Base-by-base conservation (phyloP, 495 filamentous ascomycete species). In the Talaromyces thailandensis region DNA sequence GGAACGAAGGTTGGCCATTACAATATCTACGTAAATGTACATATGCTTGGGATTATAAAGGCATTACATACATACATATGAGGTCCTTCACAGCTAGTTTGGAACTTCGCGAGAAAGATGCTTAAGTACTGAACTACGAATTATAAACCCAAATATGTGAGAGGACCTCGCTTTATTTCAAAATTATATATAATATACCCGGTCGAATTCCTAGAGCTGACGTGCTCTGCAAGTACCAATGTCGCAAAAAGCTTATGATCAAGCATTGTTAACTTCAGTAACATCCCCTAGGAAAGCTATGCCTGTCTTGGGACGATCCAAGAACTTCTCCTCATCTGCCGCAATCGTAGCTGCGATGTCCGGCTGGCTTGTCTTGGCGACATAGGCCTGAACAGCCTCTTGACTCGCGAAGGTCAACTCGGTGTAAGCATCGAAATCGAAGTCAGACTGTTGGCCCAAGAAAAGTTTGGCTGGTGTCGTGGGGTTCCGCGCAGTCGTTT, bases 391-490 rank as follows among this genome's bases (percentile, higher is more conserved):
- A 56, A 71, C 73, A 11, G 68, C 68, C 23, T 60, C 68, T 32
- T 69, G 67, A 53, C 75, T 69, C 18, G 61, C 58, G 45, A 74
- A 79, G 0, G 64, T 71, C 7, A 80, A 51, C 51, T 74, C 72
- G 4, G 68, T 72, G 24, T 72, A 65, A n/a, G 67, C 70, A 55
- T 80, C 77, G 61, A 71, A 75, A 28, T 78, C 71, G 40, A 74
- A 73, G 51, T 74, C 75, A 4, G 63, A 56, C 63, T 74, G 75
- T n/a, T 62, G 63, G 31, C 77, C 76, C 16, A 70, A 51, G 11
- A 77, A 35, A 4, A 76, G 60, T 2, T 62, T 65, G 6, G 73
- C 76, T 12, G 73, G 73, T 12, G 67, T 71, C 18, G 55, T 59
- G n/a, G 67, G 35, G 37, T 71, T 71, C 23, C 64, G 65, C 2